Percentiles rank a stretch among this genome's conserved stretches.
Evolutionary conservation across 805 yeast genomes (phyloP).

Genomic region (Debaryomyces maramus): DNA sequence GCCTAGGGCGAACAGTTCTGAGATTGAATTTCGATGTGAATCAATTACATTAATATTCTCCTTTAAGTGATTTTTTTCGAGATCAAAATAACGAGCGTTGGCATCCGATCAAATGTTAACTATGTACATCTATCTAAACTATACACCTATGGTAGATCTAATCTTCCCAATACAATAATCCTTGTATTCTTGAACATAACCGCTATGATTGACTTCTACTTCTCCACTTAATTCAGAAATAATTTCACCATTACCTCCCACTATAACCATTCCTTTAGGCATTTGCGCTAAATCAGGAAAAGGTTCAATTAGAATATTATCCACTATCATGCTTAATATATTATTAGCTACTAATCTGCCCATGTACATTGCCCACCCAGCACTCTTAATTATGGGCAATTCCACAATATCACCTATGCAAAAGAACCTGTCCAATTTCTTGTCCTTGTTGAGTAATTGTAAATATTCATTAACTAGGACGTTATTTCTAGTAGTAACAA

Average conservation of each 20-base stretch:
- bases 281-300: constrained; percentile 32
- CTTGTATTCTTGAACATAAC: constrained; percentile 38
- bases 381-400: constrained; percentile 41
- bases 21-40: too few relatives aligned
- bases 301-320: constrained; percentile 32
- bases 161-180: constrained; percentile 45
- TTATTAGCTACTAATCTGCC: constrained; percentile 42
- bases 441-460: constrained; percentile 26
- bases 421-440: constrained; percentile 27
- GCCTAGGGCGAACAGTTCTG: too few relatives aligned
- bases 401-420: constrained; percentile 42
- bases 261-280: constrained; percentile 43
- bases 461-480: constrained; percentile 37
- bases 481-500: constrained; percentile 28
- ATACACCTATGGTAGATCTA: constrained; percentile 26
- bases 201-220: constrained; percentile 32
- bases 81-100: not conserved
- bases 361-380: constrained; percentile 47
- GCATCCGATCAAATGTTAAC: not conserved
- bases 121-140: not conserved
- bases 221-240: constrained; percentile 36
- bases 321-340: constrained; percentile 27
- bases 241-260: constrained; percentile 40
- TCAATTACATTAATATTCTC: too few relatives aligned
- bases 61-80: too few relatives aligned